Conservation (phyloP, 2,329 filamentous ascomycete species). For the Trichoderma polysporum region DNA sequence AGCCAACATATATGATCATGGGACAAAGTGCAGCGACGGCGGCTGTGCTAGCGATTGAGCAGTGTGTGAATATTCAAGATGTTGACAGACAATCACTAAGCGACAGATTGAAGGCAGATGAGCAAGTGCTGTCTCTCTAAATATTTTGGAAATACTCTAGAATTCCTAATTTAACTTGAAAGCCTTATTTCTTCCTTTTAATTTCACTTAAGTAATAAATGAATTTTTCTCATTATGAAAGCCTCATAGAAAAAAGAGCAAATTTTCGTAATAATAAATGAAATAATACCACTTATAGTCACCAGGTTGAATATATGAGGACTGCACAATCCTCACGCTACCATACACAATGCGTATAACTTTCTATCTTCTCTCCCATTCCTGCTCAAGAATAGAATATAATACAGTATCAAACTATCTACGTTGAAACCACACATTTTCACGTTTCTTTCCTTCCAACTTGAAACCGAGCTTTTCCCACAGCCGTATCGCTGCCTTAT, state of each 20-base stretch:
- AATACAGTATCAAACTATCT: neutral
- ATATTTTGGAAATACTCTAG: neutral
- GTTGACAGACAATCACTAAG: conserved; percentile 9
- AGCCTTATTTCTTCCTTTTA: neutral
- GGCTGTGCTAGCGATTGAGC: conserved; percentile 21
- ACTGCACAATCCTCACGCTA: neutral
- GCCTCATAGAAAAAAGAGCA: neutral
- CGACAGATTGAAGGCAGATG: neutral
- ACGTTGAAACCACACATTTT: neutral
- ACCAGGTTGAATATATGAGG: neutral
- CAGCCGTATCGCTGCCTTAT: neutral
- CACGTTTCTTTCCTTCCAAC: neutral
- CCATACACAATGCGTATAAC: neutral
- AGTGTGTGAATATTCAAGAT: conserved; percentile 17
- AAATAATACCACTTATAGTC: too few species aligned
- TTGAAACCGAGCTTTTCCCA: neutral
- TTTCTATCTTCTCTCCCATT: neutral
- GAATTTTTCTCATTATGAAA: neutral
- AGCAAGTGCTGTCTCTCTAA: neutral
- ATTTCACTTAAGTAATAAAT: neutral
- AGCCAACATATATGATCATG: conserved; percentile 23
- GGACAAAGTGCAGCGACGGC: conserved; percentile 21
- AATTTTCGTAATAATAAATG: neutral
- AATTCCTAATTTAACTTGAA: neutral
- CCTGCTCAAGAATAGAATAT: neutral